A percentile compares a stretch with the other conserved stretches of the same genome.
These are phyloP conservation scores for Cyberlindnera subsufficiens DNA, from an alignment of 805 yeast genomes.

Conservation along the genomic window DNA sequence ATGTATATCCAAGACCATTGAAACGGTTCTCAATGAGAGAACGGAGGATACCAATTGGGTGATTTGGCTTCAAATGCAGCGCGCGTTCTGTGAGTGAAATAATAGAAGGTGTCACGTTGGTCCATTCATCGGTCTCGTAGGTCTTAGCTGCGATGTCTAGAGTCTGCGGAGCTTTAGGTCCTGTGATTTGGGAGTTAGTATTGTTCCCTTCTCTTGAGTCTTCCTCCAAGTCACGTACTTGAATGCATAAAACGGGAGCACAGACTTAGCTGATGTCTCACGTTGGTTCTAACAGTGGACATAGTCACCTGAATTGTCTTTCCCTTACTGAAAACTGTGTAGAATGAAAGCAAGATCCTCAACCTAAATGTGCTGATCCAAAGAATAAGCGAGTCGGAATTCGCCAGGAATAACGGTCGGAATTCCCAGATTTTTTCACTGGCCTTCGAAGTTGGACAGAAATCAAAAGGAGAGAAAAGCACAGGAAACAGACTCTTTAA, in stretches of 20 bases:
- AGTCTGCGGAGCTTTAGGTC: constrained; percentile 22
- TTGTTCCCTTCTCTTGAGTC: not conserved
- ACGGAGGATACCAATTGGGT: constrained; percentile 86
- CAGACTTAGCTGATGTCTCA: not conserved
- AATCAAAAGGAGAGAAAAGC: too few relatives aligned
- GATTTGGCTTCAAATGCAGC: constrained; percentile 66
- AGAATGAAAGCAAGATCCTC: too few relatives aligned
- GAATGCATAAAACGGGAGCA: constrained; percentile 6
- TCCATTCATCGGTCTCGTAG: constrained; percentile 67
- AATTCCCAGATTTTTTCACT: too few relatives aligned
- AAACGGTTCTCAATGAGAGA: constrained; percentile 67
- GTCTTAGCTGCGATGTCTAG: constrained; percentile 40
- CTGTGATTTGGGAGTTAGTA: constrained; percentile 2
- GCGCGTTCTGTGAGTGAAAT: constrained; percentile 62
- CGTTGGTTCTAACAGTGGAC: not conserved
- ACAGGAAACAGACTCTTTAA: too few relatives aligned
- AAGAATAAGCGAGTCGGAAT: too few relatives aligned
- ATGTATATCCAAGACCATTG: constrained; percentile 61
- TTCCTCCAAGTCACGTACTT: constrained; percentile 3
- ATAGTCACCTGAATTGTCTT: not conserved
- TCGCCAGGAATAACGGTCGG: too few relatives aligned
- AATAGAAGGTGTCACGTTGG: constrained; percentile 79
- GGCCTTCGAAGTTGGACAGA: too few relatives aligned
- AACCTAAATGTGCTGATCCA: too few relatives aligned
- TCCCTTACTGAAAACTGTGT: too few relatives aligned